These are phyloP conservation scores for Cubamyces sp. DNA, from an alignment of 768 basidiomycete species.

Conservation along the genomic window DNA sequence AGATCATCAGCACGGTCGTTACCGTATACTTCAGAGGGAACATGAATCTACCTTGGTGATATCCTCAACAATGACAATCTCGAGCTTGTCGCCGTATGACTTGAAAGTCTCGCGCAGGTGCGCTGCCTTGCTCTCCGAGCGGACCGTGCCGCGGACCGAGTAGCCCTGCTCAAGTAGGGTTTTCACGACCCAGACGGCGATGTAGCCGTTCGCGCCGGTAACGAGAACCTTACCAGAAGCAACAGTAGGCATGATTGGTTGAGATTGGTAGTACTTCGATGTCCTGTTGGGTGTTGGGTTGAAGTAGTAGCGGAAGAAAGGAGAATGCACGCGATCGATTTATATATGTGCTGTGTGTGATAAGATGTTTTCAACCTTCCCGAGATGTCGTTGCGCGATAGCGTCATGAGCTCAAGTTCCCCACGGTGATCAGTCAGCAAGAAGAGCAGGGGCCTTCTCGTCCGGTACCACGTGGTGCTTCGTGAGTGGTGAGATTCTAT, in stretches of 20 bases:
- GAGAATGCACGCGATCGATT: background rate
- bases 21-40: background rate
- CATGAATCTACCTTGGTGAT: slow-evolving; percentile 51
- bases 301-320: background rate
- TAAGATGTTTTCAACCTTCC: background rate
- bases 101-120: slow-evolving; percentile 59
- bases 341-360: background rate
- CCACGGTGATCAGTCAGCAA: background rate
- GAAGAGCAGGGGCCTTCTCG: background rate
- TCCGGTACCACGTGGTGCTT: background rate
- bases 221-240: slow-evolving; percentile 50
- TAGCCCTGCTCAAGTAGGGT: slow-evolving; percentile 64
- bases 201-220: slow-evolving; percentile 62
- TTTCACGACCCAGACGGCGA: slow-evolving; percentile 62
- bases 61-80: slow-evolving; percentile 70
- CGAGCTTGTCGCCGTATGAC: slow-evolving; percentile 58
- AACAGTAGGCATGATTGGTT: slow-evolving; percentile 40
- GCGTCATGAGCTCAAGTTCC: slow-evolving; percentile 1
- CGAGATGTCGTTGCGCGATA: background rate
- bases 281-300: background rate
- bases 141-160: slow-evolving; percentile 66
- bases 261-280: background rate
- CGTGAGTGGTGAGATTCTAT: background rate
- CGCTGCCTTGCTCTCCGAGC: slow-evolving; percentile 60
- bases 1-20: background rate